phyloP scores from a whole-genome alignment of 202 grass and related monocot species.

The Setaria italica region DNA sequence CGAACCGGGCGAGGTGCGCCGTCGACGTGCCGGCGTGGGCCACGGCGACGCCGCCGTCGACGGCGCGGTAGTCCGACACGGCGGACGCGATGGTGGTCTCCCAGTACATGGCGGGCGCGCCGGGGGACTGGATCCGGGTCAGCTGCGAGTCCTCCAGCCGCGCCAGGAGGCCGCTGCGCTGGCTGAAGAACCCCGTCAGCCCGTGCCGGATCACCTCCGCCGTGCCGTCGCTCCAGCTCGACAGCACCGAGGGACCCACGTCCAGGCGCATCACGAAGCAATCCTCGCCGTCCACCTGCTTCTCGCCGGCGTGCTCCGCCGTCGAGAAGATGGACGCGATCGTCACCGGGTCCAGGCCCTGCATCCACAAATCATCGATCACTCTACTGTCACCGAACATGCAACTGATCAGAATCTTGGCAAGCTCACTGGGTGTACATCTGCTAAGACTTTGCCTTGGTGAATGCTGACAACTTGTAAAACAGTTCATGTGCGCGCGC shows the following conservation, averaged over 20 bases:
- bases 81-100: constrained; percentile 84
- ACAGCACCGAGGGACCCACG: constrained; percentile 70
- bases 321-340: constrained; percentile 88
- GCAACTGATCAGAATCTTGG: background rate
- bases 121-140: constrained; percentile 90
- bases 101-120: constrained; percentile 93
- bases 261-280: constrained; percentile 90
- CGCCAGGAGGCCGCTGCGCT: constrained; percentile 85
- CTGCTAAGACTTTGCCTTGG: background rate
- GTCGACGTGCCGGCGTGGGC: constrained; percentile 77
- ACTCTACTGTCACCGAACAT: background rate
- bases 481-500: background rate
- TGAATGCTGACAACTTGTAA: background rate
- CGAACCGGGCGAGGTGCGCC: constrained; percentile 81
- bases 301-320: constrained; percentile 89
- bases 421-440: background rate
- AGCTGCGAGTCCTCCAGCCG: constrained; percentile 87
- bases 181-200: constrained; percentile 93
- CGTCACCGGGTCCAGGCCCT: constrained; percentile 86
- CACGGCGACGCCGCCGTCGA: constrained; percentile 65
- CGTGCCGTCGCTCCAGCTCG: constrained; percentile 87
- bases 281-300: constrained; percentile 81
- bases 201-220: constrained; percentile 94
- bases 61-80: constrained; percentile 71
- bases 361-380: constrained; percentile 17